A percentile compares a stretch with the other conserved stretches of the same genome.
These are phyloP conservation scores for Orbilia blumenaviensis DNA, from an alignment of 2,329 filamentous ascomycete species.

Conservation along the genomic window DNA sequence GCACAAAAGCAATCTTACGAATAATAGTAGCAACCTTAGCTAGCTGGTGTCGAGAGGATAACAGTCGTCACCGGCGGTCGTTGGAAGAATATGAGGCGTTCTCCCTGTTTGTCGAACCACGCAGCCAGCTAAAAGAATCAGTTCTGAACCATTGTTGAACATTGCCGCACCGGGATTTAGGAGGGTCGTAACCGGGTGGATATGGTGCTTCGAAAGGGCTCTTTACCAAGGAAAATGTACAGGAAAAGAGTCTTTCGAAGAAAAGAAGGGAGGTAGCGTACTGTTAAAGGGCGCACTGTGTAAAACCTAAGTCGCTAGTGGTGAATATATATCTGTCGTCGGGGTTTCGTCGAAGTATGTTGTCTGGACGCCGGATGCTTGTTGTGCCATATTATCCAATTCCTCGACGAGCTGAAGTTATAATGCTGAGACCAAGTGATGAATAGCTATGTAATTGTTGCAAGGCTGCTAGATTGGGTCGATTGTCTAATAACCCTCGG, in stretches of 20 bases:
- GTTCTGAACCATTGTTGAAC: constrained; percentile 40
- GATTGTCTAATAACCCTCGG: constrained; percentile 44
- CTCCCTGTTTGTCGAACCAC: constrained; percentile 41
- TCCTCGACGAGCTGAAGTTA: constrained; percentile 28
- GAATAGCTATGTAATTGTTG: constrained; percentile 12
- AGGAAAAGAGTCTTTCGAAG: constrained; percentile 29
- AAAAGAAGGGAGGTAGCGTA: constrained; percentile 37
- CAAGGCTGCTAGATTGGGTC: constrained; percentile 3
- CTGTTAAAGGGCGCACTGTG: constrained; percentile 34
- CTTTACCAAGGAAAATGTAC: constrained; percentile 10
- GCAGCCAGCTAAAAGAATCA: constrained; percentile 51
- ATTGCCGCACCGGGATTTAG: constrained; percentile 40
- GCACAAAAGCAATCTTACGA: constrained; percentile 9
- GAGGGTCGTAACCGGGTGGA: constrained; percentile 20
- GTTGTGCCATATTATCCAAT: constrained; percentile 32
- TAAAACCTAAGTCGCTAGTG: constrained; percentile 27
- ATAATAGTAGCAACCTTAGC: neutral
- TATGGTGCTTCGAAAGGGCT: constrained; percentile 16
- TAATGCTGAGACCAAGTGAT: neutral
- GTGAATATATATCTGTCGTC: constrained; percentile 25
- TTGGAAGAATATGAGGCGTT: constrained; percentile 2
- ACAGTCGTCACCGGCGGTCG: neutral
- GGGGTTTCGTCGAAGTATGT: constrained; percentile 2
- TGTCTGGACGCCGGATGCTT: constrained; percentile 6
- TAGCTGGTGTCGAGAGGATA: constrained; percentile 6